phyloP scores from a whole-genome alignment of 2,329 filamentous ascomycete genomes.

The Ophiostoma ulmi region DNA sequence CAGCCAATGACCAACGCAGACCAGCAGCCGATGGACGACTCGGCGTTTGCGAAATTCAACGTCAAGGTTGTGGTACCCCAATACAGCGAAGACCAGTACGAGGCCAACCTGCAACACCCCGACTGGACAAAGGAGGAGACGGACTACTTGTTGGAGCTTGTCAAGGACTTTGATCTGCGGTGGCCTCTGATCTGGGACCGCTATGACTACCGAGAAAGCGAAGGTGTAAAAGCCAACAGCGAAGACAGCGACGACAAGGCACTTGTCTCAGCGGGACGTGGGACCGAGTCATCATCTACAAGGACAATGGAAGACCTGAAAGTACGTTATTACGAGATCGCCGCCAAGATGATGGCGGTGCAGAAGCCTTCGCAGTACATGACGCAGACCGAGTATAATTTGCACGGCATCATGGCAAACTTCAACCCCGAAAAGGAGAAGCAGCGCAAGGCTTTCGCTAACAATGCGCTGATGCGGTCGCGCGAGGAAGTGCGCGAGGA shows the following conservation, averaged over 20 bases:
- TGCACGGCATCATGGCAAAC: conserved; percentile 79
- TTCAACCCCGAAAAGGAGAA: conserved; percentile 79
- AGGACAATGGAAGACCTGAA: conserved; percentile 89
- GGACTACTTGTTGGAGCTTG: conserved; percentile 76
- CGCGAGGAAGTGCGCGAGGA: conserved; percentile 90
- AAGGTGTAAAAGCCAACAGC: conserved; percentile 39
- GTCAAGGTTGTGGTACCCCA: conserved; percentile 70
- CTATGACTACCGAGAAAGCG: conserved; percentile 65
- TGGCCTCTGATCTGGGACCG: conserved; percentile 92
- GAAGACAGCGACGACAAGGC: conserved; percentile 1
- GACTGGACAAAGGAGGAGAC: conserved; percentile 93
- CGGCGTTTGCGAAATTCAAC: conserved; percentile 79
- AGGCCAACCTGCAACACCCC: conserved; percentile 62
- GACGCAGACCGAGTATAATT: conserved; percentile 75
- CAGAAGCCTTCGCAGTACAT: conserved; percentile 79
- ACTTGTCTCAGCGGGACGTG: conserved; percentile 26
- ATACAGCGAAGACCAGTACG: conserved; percentile 86
- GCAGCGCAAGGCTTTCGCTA: conserved; percentile 77
- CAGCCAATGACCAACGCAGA: conserved; percentile 1
- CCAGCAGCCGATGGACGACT: conserved; percentile 47
- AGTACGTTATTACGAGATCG: conserved; percentile 81
- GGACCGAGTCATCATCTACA: conserved; percentile 29
- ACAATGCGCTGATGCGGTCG: conserved; percentile 70
- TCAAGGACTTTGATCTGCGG: conserved; percentile 73
- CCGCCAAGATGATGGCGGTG: conserved; percentile 73